phyloP scores from a whole-genome alignment of 2,329 filamentous ascomycete genomes.

The Penicillium sp. region DNA sequence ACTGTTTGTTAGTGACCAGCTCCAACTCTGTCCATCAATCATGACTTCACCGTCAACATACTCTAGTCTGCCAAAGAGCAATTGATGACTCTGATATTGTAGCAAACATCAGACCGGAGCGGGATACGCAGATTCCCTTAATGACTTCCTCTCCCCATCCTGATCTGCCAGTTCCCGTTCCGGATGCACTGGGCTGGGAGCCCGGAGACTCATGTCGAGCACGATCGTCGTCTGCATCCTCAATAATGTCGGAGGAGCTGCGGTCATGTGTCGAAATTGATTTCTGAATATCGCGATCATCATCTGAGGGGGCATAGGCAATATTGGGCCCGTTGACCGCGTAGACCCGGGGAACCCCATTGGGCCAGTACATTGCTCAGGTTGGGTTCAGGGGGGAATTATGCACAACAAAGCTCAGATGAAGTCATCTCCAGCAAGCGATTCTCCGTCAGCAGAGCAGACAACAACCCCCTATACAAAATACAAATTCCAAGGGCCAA shows the following conservation, averaged over 20 bases:
- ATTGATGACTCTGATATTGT: conserved; percentile 81
- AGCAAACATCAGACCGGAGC: conserved; percentile 78
- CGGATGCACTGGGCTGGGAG: conserved; percentile 4
- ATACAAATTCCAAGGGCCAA: background rate
- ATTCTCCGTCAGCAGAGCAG: conserved; percentile 3
- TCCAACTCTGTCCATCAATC: conserved; percentile 1
- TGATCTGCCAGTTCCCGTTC: conserved; percentile 25
- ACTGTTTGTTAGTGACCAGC: conserved; percentile 24
- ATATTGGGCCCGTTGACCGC: conserved; percentile 46
- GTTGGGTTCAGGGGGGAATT: conserved; percentile 27
- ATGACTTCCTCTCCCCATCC: conserved; percentile 61
- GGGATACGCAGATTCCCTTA: conserved; percentile 69
- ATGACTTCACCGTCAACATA: conserved; percentile 40
- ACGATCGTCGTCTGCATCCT: conserved; percentile 4
- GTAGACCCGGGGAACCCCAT: conserved; percentile 49
- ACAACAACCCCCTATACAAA: background rate
- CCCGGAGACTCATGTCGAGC: background rate
- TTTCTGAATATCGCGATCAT: conserved; percentile 20
- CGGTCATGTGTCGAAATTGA: conserved; percentile 21
- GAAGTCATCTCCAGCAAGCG: conserved; percentile 36
- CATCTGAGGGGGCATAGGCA: conserved; percentile 27
- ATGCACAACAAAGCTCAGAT: conserved; percentile 32
- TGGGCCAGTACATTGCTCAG: conserved; percentile 50
- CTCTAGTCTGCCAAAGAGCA: conserved; percentile 96
- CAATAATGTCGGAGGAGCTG: conserved; percentile 28